These are phyloP conservation scores for Nannochloropsis salina DNA, from an alignment of 108 stramenopile genomes.

Conservation along the genomic window DNA sequence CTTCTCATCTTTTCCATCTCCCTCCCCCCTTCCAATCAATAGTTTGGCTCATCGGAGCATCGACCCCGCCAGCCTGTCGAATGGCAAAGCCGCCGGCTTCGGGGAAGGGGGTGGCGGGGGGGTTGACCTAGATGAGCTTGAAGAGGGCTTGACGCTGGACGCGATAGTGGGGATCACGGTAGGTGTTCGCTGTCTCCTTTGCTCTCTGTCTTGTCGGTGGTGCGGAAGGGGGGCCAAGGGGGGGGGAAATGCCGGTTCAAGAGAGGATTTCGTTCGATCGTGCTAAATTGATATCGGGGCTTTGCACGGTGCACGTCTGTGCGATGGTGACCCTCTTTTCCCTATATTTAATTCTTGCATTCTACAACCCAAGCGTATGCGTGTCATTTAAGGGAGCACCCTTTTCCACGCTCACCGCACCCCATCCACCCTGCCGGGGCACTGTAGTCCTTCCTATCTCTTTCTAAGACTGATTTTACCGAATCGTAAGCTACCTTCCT, in stretches of 20 bases:
- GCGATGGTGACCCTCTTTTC: background rate
- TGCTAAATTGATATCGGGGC: background rate
- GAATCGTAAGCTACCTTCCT: too few relatives aligned
- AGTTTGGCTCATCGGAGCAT: conserved; percentile 40
- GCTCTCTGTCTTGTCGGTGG: background rate
- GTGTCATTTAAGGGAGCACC: too few relatives aligned
- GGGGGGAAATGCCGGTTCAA: background rate
- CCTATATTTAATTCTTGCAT: too few relatives aligned
- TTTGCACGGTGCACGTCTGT: background rate
- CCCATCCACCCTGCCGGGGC: background rate
- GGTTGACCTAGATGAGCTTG: conserved; percentile 34
- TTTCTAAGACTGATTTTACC: too few relatives aligned
- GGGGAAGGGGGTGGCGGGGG: conserved; percentile 8
- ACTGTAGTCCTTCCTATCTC: background rate
- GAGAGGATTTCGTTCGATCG: background rate
- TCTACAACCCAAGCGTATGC: too few relatives aligned
- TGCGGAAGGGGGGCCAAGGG: background rate
- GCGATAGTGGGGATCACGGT: conserved; percentile 47
- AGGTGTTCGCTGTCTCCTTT: background rate
- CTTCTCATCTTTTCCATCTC: background rate
- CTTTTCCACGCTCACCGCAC: background rate
- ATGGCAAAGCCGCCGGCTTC: background rate
- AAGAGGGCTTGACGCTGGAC: conserved; percentile 41
- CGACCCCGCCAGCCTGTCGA: background rate
- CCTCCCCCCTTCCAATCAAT: background rate